A percentile compares a stretch with the other conserved stretches of the same genome.
phyloP scores from a whole-genome alignment of 2,329 filamentous ascomycete genomes.

The Tolypocladium endophyticum region DNA sequence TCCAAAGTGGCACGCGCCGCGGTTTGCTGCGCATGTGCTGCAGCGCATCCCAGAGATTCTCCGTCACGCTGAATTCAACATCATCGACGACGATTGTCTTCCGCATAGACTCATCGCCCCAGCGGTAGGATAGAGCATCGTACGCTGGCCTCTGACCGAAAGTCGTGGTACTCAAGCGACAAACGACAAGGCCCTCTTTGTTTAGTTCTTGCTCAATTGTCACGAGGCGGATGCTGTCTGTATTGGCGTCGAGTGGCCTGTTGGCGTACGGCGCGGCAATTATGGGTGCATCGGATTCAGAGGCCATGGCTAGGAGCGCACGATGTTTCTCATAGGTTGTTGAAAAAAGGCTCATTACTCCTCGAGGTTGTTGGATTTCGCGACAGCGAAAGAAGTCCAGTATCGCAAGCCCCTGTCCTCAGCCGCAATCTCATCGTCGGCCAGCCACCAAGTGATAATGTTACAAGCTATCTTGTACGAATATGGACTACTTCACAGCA shows the following conservation, averaged over 20 bases:
- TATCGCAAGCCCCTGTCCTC: neutral
- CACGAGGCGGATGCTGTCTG: slow-evolving; percentile 6
- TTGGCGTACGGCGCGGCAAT: slow-evolving; percentile 1
- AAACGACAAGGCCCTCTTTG: slow-evolving; percentile 1
- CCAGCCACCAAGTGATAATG: neutral
- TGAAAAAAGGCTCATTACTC: neutral
- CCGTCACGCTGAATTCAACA: slow-evolving; percentile 4
- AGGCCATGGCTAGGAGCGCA: neutral
- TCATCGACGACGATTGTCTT: slow-evolving; percentile 5
- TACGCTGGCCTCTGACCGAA: slow-evolving; percentile 5
- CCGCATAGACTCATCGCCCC: slow-evolving; percentile 6
- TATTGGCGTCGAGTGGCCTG: neutral
- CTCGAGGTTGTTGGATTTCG: neutral
- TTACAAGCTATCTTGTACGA: neutral
- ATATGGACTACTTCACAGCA: neutral
- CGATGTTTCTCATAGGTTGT: neutral
- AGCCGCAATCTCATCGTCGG: neutral
- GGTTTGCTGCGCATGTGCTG: slow-evolving; percentile 3
- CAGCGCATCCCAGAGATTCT: slow-evolving; percentile 7
- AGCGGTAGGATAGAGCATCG: slow-evolving; percentile 10
- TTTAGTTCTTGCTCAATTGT: slow-evolving; percentile 1
- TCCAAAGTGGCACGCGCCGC: slow-evolving; percentile 7
- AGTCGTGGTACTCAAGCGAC: slow-evolving; percentile 2
- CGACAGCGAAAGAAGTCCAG: neutral
- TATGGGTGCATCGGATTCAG: neutral